phyloP scores from a whole-genome alignment of 2,329 filamentous ascomycete genomes.

The Fulvia fulva region DNA sequence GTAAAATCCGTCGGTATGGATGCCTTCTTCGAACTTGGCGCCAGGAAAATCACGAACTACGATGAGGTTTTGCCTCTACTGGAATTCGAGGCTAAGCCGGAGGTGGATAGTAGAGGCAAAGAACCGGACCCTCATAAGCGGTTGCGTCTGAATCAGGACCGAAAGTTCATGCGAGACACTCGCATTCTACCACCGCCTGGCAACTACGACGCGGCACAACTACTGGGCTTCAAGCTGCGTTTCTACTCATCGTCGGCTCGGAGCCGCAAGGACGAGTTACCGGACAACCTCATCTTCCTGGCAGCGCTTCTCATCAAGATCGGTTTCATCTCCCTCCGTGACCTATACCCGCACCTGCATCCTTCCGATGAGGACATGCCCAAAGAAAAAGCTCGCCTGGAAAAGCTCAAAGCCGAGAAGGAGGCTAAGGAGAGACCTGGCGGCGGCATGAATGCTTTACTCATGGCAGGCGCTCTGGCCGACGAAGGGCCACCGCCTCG shows the following conservation, averaged over 20 bases:
- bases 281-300: constrained; percentile 88
- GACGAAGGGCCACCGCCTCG: constrained; percentile 65
- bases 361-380: constrained; percentile 82
- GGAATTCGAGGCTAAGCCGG: constrained; percentile 27
- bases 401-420: constrained; percentile 73
- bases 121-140: constrained; percentile 36
- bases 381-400: constrained; percentile 62
- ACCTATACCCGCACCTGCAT: constrained; percentile 89
- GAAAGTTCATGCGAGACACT: constrained; percentile 75
- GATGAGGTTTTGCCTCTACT: constrained; percentile 40
- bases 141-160: constrained; percentile 54
- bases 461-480: constrained; percentile 78
- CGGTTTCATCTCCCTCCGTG: constrained; percentile 87
- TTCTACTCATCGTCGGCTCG: constrained; percentile 85
- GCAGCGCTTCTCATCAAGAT: constrained; percentile 92
- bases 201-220: constrained; percentile 86
- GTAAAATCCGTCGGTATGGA: constrained; percentile 72
- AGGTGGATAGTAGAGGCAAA: constrained; percentile 36
- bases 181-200: constrained; percentile 78
- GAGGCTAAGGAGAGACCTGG: constrained; percentile 69
- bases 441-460: constrained; percentile 72
- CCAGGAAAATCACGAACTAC: constrained; percentile 60
- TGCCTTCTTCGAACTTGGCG: constrained; percentile 87
- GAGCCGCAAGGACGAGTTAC: constrained; percentile 70
- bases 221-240: constrained; percentile 93